phyloP scores from a whole-genome alignment of 2,329 filamentous ascomycete genomes.

The Trichoderma sp. region DNA sequence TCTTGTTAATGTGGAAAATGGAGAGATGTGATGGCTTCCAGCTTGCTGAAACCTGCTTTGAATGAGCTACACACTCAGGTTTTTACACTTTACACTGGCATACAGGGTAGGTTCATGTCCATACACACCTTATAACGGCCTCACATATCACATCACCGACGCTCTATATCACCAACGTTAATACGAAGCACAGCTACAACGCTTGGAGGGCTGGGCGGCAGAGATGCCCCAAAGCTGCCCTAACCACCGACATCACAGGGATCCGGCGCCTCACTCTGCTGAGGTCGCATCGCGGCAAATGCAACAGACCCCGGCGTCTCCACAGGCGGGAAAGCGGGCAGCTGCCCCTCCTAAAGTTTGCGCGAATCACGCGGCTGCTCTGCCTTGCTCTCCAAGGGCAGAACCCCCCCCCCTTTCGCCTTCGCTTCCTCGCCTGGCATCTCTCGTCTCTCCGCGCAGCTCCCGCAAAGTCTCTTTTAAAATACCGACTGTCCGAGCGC shows the following conservation, averaged over 20 bases:
- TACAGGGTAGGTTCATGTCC: neutral
- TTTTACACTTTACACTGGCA: neutral
- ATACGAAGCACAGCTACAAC: neutral
- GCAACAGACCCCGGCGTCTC: slow-evolving; percentile 8
- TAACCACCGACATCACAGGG: slow-evolving; percentile 11
- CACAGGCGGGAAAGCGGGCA: slow-evolving; percentile 18
- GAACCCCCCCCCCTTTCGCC: slow-evolving; percentile 7
- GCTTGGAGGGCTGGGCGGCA: slow-evolving; percentile 5
- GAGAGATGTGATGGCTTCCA: neutral
- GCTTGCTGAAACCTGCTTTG: neutral
- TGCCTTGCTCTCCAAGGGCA: slow-evolving; percentile 19
- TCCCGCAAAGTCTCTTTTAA: neutral
- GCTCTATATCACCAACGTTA: neutral
- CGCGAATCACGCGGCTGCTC: slow-evolving; percentile 20
- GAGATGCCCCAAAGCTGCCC: slow-evolving; percentile 7
- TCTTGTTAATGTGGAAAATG: neutral
- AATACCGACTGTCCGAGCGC: neutral
- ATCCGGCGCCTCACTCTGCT: neutral
- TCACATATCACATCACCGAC: neutral
- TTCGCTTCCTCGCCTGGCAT: slow-evolving; percentile 16
- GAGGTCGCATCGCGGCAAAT: slow-evolving; percentile 8
- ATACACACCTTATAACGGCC: neutral
- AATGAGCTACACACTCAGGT: neutral
- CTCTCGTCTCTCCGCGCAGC: neutral
- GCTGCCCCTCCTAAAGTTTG: slow-evolving; percentile 19